phyloP scores from a whole-genome alignment of 192 early-diverging fungal genomes.

The Chytriomyces sp. region DNA sequence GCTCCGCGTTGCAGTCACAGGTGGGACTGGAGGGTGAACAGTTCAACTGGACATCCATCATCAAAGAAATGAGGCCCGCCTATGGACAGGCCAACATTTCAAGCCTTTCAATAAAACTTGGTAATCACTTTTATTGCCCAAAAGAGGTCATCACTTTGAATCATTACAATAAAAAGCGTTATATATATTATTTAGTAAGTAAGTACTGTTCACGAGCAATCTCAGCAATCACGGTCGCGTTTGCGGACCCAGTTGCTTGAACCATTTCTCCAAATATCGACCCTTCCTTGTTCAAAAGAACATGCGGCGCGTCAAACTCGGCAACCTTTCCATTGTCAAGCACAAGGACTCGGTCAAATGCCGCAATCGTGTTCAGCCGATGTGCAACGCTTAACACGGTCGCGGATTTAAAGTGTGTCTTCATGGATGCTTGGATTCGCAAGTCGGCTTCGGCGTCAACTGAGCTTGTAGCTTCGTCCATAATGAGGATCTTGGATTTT shows the following conservation, averaged over 20 bases:
- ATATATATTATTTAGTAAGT: too few species aligned
- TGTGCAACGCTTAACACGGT: constrained; percentile 83
- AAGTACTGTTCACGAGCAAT: constrained; percentile 26
- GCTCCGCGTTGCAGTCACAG: too few species aligned
- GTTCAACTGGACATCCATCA: too few species aligned
- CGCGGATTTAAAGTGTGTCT: constrained; percentile 35
- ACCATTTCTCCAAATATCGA: constrained; percentile 41
- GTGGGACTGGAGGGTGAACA: too few species aligned
- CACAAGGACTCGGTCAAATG: constrained; percentile 61
- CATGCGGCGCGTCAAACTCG: constrained; percentile 62
- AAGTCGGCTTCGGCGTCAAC: constrained; percentile 42
- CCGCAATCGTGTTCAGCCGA: constrained; percentile 70
- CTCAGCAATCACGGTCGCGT: constrained; percentile 26
- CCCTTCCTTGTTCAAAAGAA: constrained; percentile 51
- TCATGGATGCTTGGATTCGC: constrained; percentile 36
- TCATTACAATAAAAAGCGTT: too few species aligned
- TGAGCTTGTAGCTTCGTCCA: constrained; percentile 50
- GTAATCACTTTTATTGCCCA: too few species aligned
- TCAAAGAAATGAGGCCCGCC: too few species aligned
- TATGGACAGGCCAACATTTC: too few species aligned
- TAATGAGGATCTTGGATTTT: constrained; percentile 42
- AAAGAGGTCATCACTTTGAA: too few species aligned
- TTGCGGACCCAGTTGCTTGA: constrained; percentile 39
- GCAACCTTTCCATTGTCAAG: constrained; percentile 52
- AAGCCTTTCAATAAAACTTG: too few species aligned